Evolutionary conservation across 83 land plant species (phyloP), one percentile per base, ranked within the genome.

Genomic region (Thuja plicata): DNA sequence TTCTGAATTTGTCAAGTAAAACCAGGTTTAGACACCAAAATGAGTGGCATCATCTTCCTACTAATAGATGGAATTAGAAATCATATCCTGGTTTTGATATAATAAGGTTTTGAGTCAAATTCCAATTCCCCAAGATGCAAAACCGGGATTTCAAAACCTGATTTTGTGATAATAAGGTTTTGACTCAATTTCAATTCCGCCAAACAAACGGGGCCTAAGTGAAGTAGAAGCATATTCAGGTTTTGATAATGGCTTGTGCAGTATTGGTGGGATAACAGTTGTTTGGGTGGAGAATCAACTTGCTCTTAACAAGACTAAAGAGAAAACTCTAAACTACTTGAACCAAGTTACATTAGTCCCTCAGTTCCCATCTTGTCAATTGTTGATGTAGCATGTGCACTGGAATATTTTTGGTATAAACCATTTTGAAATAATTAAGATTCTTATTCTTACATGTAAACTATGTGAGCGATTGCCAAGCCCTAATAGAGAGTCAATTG

Each of bases 281-380:
- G 93, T 95, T 3, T 98, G 99, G 99, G 96, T 93, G 87, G 96
- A 98, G 82, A 98, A 93, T 89, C 95, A 98, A 87, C 92, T 98
- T 12, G 88, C 85, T 85, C 92, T 92, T 91, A 97, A 98, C 79
- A 87, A 94, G 73, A 94, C 99, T 38, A 89, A 88, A 71, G 94
- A 93, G 17, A 90, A 88, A 17, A 97, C 96, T 45, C 48, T 93
- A 48, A 88, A 70, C 74, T 97, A 97, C 85, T 90, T 93, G 73
- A 92, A 95, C 90, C 89, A 95, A 94, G 98, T 96, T 55, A 43
- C 3, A 43, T 17, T 2, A 27, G 34, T 15, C n/a, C 27, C 77
- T 77, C n/a, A 4, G 24, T 66, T 43, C 35, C 37, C 32, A 48
- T 70, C 5, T 43, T 13, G 30, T 84, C 46, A 43, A 19, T 5